Evolutionary conservation across 352 stramenopile species (phyloP), one percentile per base, ranked within the genome.

Genomic region (Globisporangium canariense): DNA sequence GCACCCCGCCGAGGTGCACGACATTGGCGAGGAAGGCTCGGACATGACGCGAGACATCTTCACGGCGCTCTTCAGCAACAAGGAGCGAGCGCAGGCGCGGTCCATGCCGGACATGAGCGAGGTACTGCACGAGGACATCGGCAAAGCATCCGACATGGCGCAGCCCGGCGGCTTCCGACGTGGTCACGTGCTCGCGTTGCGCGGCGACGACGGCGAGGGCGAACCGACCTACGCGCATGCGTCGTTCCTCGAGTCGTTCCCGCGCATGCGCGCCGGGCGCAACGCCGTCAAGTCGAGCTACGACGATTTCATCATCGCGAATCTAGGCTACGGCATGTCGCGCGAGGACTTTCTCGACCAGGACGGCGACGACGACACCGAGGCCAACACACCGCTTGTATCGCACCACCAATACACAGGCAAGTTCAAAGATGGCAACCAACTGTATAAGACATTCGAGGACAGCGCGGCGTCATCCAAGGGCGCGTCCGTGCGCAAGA

Each of bases 41-140:
- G 78, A 88, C 67, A 85, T 88, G 76, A 87, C 78, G 65, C 76
- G 78, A 60, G 78, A 87, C 66, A 87, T 87, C 59, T 84, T 83
- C 74, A 81, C 85, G 50, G 76, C 78, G 64, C 81, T 87, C 63
- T 67, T 87, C 62, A 78, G 78, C 62, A 76, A 82, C 50, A 75
- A 81, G 47, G 70, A 83, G 47, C 74, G 76, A 3, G 62, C 66
- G 32, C 50, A 72, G n/a, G 63, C 72, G 34, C 77, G 79, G 50
- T 87, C 78, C 49, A 58, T 87, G 58, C 78, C 78, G 0, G 78
- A 85, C 52, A 69, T 81, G 47, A 83, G 78, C 64, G 78, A 83
- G 28, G 79, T 83, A 47, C 63, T 87, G 20, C 73, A 85, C 69
- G 76, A 85, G 55, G 78, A 87, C 54, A 76, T 87, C 30, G 77